Evolutionary conservation across 805 yeast genomes (phyloP), one percentile per base, ranked within the genome.

Genomic region (Komagataella mondaviorum): DNA sequence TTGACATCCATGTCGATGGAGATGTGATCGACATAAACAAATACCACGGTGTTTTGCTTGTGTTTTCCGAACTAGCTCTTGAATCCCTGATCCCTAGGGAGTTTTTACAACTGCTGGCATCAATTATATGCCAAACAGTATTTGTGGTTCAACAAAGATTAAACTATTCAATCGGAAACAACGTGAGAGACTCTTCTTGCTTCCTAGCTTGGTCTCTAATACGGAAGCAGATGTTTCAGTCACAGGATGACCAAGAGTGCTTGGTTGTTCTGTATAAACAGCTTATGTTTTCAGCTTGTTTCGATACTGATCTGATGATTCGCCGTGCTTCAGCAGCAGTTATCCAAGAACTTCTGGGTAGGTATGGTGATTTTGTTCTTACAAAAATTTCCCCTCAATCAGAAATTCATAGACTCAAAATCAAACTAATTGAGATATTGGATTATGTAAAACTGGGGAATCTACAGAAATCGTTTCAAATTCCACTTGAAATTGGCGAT

Each of bases 281-380:
- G 56, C 62, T 87, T 23, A 58, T 85, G 2, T 61, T 72, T 8
- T 72, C 79, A 1, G 67, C 83, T 6, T 71, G 87, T 49, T 83
- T 83, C 60, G 98, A 90, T 61, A 67, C 72, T 20, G 96, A 89
- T 51, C 68, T 88, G 17, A 73, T 81, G 53, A 77, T 89, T 5
- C 71, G 96, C 52, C 71, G 95, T 52, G 90, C 96, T 16, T 83
- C 90, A 1, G 71, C 88, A 4, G 96, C 97, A 0, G 91, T 93
- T 0, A 59, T 90, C 6, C 97, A 90, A 60, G 98, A 90, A 59
- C 71, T 85, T 14, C 62, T 88, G 2, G 98, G 98, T 0, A 68
- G 97, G 44, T 82, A 80, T 60, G 86, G 86, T 1, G 66, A 65
- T 10, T 36, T 52, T 30, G 52, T 72, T 23, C 66, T 80, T 58